Conservation (phyloP, 176 grass and related monocot genomes). For the Lolium perenne region DNA sequence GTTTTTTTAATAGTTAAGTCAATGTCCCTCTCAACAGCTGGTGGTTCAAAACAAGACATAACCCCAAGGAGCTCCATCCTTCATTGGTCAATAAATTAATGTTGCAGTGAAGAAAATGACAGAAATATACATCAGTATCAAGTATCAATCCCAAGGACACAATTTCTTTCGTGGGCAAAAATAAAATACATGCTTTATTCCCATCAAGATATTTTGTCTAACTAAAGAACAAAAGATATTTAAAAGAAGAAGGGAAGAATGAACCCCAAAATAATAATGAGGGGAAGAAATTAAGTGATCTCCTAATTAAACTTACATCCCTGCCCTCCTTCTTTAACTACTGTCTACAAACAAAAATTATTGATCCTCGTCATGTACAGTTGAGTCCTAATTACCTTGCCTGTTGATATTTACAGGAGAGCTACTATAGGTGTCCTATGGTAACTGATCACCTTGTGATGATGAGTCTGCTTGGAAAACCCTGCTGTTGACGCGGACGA, state of each 20-base stretch:
- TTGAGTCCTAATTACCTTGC: neutral
- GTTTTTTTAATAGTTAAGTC: neutral
- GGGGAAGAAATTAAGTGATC: too few relatives aligned
- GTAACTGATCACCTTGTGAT: neutral
- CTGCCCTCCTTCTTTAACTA: too few relatives aligned
- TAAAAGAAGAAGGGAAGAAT: too few relatives aligned
- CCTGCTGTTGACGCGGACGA: constrained; percentile 47
- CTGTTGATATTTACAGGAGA: constrained; percentile 36
- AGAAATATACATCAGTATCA: too few relatives aligned
- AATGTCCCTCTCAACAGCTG: neutral
- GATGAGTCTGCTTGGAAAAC: constrained; percentile 39
- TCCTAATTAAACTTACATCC: too few relatives aligned
- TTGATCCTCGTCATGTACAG: neutral
- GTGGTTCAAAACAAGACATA: neutral
- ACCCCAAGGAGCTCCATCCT: neutral
- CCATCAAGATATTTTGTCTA: too few relatives aligned
- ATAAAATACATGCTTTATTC: too few relatives aligned
- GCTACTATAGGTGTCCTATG: neutral
- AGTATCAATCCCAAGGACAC: too few relatives aligned
- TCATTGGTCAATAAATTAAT: neutral
- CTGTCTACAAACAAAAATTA: too few relatives aligned
- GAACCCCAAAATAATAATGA: too few relatives aligned
- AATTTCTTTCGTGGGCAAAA: too few relatives aligned
- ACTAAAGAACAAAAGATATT: neutral
- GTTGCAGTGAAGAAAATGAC: too few relatives aligned